Conservation (phyloP, 768 basidiomycete species). For the Suillus brevipes region DNA sequence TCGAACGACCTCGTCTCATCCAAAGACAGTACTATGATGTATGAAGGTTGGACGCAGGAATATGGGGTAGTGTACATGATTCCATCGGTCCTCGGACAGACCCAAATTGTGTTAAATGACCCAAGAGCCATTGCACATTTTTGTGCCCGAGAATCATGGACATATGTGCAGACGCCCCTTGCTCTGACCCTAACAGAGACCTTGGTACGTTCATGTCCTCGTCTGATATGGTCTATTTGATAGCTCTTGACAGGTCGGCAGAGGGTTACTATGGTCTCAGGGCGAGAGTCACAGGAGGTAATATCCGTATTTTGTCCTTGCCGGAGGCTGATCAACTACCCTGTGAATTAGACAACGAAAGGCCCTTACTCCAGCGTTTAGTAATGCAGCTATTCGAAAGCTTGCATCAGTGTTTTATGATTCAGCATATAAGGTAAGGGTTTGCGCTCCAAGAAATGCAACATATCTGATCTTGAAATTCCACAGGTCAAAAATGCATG, state of each 20-base stretch:
- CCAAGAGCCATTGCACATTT: conserved; percentile 51
- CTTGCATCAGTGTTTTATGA: conserved; percentile 27
- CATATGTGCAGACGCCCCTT: conserved; percentile 41
- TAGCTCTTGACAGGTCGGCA: conserved; percentile 22
- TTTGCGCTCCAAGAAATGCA: not conserved
- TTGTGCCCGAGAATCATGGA: conserved; percentile 48
- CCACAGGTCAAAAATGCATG: conserved; percentile 27
- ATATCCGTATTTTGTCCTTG: not conserved
- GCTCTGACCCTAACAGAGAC: conserved; percentile 36
- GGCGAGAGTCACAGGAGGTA: conserved; percentile 50
- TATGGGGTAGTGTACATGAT: conserved; percentile 47
- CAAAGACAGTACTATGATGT: conserved; percentile 34
- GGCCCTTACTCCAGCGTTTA: conserved; percentile 28
- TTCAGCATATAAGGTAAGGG: conserved; percentile 29
- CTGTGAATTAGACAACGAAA: conserved; percentile 24
- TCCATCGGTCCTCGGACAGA: conserved; percentile 37
- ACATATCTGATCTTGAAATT: not conserved
- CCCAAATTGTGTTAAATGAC: conserved; percentile 40
- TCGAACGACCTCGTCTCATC: conserved; percentile 27
- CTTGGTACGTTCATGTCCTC: conserved; percentile 21
- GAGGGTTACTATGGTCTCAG: conserved; percentile 32
- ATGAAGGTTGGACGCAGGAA: conserved; percentile 44
- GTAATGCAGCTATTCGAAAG: conserved; percentile 23
- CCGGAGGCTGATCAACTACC: conserved; percentile 23
- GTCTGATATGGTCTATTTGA: not conserved